Conservation (phyloP, 257 asterid genomes). For the Penstemon eatonii region DNA sequence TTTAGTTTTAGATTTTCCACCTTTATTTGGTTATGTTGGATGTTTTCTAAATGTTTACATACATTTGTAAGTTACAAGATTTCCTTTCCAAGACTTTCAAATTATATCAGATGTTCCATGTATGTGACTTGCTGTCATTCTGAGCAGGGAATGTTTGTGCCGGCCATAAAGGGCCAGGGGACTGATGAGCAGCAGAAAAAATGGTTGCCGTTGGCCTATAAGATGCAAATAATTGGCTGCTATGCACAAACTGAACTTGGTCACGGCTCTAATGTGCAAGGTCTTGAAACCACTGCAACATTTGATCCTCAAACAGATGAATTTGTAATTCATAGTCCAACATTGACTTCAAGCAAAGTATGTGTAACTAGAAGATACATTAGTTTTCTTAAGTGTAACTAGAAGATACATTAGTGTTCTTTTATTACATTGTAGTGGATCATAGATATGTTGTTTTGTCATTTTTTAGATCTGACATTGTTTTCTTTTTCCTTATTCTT, state of each 20-base stretch:
- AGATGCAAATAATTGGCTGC: constrained; percentile 98
- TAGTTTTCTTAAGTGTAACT: background rate
- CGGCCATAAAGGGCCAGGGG: constrained; percentile 91
- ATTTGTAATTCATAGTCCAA: constrained; percentile 91
- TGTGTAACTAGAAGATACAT: constrained; percentile 21
- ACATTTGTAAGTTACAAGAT: background rate
- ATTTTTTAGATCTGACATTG: constrained; percentile 12
- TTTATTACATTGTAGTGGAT: constrained; percentile 22
- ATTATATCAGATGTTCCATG: background rate
- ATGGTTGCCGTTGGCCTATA: constrained; percentile 91
- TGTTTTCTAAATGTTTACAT: background rate
- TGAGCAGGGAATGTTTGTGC: constrained; percentile 92
- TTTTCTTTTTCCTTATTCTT: background rate
- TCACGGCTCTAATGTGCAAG: constrained; percentile 97
- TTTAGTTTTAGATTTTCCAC: background rate
- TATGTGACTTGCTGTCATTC: constrained; percentile 26
- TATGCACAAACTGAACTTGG: constrained; percentile 99
- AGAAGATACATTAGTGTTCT: background rate
- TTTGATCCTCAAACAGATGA: constrained; percentile 92
- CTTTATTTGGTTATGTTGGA: background rate
- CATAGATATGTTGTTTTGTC: constrained; percentile 17
- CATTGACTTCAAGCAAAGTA: constrained; percentile 97
- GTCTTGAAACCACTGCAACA: constrained; percentile 97
- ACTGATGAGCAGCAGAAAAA: constrained; percentile 87
- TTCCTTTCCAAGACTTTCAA: background rate